A percentile compares a stretch with the other conserved stretches of the same genome.
Evolutionary conservation across 306 rosid genomes (phyloP).

Genomic region (Erythrophleum fordii): DNA sequence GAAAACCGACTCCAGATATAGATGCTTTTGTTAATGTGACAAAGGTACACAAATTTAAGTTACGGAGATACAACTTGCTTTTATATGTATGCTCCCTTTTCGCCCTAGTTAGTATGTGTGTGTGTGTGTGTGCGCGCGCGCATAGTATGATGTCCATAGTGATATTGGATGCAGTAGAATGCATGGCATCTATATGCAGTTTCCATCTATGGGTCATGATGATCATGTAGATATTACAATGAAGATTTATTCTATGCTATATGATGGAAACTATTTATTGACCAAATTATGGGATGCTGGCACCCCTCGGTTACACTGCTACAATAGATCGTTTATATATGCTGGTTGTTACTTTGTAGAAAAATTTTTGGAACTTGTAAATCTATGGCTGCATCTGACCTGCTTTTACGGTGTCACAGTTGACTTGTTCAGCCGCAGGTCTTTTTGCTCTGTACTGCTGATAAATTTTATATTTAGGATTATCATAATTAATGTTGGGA

Average conservation of each 20-base stretch:
- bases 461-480: slow-evolving; percentile 11
- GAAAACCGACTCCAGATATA: slow-evolving; percentile 83
- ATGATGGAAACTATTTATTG: slow-evolving; percentile 16
- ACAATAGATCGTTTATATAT: not conserved
- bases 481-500: not conserved
- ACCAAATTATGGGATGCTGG: not conserved
- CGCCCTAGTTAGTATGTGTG: slow-evolving; percentile 11
- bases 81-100: not conserved
- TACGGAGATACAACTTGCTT: slow-evolving; percentile 10
- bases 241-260: not conserved
- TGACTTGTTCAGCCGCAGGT: slow-evolving; percentile 12
- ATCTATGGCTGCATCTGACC: not conserved
- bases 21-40: slow-evolving; percentile 80
- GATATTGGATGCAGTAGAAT: slow-evolving; percentile 13
- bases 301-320: not conserved
- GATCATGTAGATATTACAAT: not conserved
- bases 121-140: too few relatives aligned
- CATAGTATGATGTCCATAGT: not conserved
- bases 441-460: not conserved
- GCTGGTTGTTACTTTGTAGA: not conserved
- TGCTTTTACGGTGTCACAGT: not conserved
- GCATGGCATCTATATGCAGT: slow-evolving; percentile 1
- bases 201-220: not conserved
- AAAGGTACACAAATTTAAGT: slow-evolving; percentile 58
- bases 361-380: slow-evolving; percentile 17